Base-by-base conservation (phyloP, 495 filamentous ascomycete genomes). In the Massariosphaeria phaeospora region DNA sequence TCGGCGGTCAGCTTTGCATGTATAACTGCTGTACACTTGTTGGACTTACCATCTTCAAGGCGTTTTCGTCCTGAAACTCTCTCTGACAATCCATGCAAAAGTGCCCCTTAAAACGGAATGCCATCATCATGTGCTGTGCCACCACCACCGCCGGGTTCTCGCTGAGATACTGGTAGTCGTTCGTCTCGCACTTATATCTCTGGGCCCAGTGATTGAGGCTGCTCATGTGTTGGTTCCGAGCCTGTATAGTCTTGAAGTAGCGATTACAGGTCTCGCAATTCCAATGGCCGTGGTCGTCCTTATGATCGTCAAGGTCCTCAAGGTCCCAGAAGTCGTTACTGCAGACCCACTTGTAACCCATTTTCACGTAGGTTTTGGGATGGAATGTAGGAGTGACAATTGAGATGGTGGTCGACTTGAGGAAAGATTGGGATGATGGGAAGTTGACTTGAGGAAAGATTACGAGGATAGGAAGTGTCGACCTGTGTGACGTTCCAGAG, bases 41-140 rank as follows among this genome's bases (percentile, higher is more conserved):
- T 2, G 39, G 26, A 43, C 5, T 50, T 69, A 77, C 75, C 67
- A 61, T 69, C 12, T 56, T 65, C 2, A 75, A 52, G 38, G 66
- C 68, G 35, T 74, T 74, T 30, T 65, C 67, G 48, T 68, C 75
- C 15, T 62, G 17, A 38, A 76, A 78, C 0, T 36, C 48, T 9
- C 62, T 56, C 8, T 69, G 40, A 46, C 75, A 79, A 13, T 18
- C 24, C 0, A 18, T 23, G 62, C 74, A 78, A 23, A 3, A 42
- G 53, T 76, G 76, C 52, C 66, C 59, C 27, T 36, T 49, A 50
- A 52, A 75, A 38, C 77, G 75, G 12, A 40, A 59, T 1, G 17
- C 1, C 0, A 24, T 44, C 4, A 62, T 44, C 74, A 76, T 76
- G 34, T 79, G 75, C 17, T 65, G 47, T 12, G 73, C 36, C 5